phyloP scores from a whole-genome alignment of 2,329 filamentous ascomycete genomes.

The Claviceps digitariae region DNA sequence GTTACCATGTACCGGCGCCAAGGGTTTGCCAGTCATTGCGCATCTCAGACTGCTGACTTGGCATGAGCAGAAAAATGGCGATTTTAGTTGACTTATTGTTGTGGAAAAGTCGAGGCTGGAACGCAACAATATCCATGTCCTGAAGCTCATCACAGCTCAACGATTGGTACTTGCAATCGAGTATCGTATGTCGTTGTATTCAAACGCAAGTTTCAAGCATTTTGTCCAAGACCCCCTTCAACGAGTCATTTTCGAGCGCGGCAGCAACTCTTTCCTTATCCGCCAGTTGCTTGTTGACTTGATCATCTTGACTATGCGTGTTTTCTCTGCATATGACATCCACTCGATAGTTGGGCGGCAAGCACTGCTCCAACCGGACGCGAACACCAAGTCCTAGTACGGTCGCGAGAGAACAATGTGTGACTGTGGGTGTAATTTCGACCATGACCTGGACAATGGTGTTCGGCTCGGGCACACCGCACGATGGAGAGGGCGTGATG shows the following conservation, averaged over 20 bases:
- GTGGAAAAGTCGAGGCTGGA: neutral
- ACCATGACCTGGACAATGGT: constrained; percentile 64
- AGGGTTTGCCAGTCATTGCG: neutral
- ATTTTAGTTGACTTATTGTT: neutral
- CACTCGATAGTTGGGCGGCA: constrained; percentile 83
- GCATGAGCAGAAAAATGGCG: neutral
- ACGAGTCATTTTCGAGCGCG: constrained; percentile 81
- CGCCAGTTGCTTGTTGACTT: constrained; percentile 90
- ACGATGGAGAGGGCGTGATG: constrained; percentile 38
- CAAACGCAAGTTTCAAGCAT: constrained; percentile 80
- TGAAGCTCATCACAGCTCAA: neutral
- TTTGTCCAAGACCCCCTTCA: constrained; percentile 78
- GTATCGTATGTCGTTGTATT: constrained; percentile 5
- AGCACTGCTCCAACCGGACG: constrained; percentile 76
- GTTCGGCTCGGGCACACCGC: constrained; percentile 30
- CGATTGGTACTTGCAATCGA: neutral
- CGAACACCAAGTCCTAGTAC: constrained; percentile 91
- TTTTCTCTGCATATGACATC: constrained; percentile 93
- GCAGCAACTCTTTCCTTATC: constrained; percentile 96
- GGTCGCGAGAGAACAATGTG: constrained; percentile 90
- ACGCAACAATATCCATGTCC: no score
- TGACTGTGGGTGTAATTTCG: constrained; percentile 89
- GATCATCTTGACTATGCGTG: constrained; percentile 87
- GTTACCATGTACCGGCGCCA: neutral
- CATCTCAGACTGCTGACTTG: neutral